Evolutionary conservation across 352 stramenopile genomes (phyloP).

Genomic region (Pythium chondricola): DNA sequence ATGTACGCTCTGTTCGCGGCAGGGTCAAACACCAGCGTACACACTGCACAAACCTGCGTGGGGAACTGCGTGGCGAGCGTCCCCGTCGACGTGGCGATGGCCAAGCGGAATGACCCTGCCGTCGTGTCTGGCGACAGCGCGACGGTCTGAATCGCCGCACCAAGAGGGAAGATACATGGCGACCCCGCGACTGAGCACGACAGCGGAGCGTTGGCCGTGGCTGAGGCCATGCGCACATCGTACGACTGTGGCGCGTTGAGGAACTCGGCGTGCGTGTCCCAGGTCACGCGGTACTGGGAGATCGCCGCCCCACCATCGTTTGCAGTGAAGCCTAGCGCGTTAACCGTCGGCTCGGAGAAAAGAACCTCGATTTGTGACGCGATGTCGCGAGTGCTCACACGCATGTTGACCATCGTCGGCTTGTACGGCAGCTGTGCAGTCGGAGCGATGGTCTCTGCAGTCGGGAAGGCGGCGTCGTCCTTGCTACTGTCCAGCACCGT

Average conservation of each 20-base stretch:
- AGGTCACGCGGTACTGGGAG: conserved; percentile 58
- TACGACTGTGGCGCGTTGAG: conserved; percentile 29
- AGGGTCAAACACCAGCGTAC: conserved; percentile 33
- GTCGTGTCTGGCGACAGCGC: conserved; percentile 55
- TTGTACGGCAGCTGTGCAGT: conserved; percentile 53
- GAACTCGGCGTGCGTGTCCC: conserved; percentile 46
- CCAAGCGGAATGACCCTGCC: conserved; percentile 67
- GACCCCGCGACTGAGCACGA: conserved; percentile 23
- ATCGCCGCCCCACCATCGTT: conserved; percentile 49
- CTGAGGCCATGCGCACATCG: conserved; percentile 45
- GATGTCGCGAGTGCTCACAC: conserved; percentile 67
- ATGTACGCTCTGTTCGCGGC: conserved; percentile 41
- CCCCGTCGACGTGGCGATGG: conserved; percentile 21
- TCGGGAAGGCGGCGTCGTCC: conserved; percentile 6
- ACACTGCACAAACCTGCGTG: conserved; percentile 27
- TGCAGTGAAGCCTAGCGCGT: conserved; percentile 57
- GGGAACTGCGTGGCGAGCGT: conserved; percentile 20
- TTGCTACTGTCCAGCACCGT: conserved; percentile 26
- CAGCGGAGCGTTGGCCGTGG: conserved; percentile 5
- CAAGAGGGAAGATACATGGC: conserved; percentile 85
- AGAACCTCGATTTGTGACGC: conserved; percentile 73
- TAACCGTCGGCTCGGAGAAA: conserved; percentile 60
- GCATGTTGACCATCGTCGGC: conserved; percentile 62
- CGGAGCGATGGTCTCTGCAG: conserved; percentile 33
- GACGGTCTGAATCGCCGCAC: conserved; percentile 89